phyloP scores from a whole-genome alignment of 1,139 yeast genomes.

The Hemisphaericaspora subhashii region DNA sequence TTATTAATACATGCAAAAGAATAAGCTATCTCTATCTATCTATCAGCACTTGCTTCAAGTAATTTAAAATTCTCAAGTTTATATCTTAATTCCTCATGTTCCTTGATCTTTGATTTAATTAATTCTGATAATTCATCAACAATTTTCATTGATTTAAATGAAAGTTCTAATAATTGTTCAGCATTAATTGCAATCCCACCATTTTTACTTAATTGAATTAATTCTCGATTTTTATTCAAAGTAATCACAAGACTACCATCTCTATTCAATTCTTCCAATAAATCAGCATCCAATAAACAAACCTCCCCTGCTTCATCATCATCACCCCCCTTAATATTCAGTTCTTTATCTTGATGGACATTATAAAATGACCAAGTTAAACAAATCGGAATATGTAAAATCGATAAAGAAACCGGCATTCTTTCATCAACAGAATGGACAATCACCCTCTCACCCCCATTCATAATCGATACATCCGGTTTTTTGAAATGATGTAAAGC shows the following conservation, averaged over 20 bases:
- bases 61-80: constrained; percentile 28
- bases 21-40: constrained; percentile 18
- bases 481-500: constrained; percentile 79
- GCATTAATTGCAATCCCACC: constrained; percentile 92
- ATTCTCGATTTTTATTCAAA: constrained; percentile 82
- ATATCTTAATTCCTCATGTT: constrained; percentile 49
- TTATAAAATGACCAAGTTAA: constrained; percentile 86
- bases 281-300: constrained; percentile 72
- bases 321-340: constrained; percentile 66
- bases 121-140: constrained; percentile 66
- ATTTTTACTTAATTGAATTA: constrained; percentile 85
- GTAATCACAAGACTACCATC: constrained; percentile 85
- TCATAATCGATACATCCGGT: constrained; percentile 73
- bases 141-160: constrained; percentile 61
- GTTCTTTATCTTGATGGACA: constrained; percentile 57
- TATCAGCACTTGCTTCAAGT: constrained; percentile 40
- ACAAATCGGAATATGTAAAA: constrained; percentile 87
- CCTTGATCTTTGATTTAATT: constrained; percentile 56
- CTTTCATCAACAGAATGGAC: constrained; percentile 75
- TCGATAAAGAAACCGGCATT: constrained; percentile 82
- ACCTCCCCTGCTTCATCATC: constrained; percentile 45
- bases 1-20: not conserved
- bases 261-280: constrained; percentile 73
- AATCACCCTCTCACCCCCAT: constrained; percentile 62
- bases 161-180: constrained; percentile 62